These are phyloP conservation scores for Lactifluus pinguis DNA, from an alignment of 768 basidiomycete species.

Conservation along the genomic window DNA sequence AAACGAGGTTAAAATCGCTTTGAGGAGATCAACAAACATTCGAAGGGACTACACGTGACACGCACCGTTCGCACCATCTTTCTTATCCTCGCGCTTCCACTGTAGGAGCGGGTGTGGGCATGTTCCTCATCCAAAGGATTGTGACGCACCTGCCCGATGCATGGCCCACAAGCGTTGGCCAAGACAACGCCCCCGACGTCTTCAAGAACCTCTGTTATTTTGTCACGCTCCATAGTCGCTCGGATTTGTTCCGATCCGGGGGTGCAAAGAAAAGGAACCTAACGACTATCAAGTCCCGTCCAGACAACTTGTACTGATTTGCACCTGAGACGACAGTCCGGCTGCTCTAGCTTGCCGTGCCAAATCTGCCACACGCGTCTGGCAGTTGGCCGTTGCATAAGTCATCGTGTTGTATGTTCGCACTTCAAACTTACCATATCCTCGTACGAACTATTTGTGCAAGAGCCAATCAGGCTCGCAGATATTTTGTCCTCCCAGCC, in stretches of 20 bases:
- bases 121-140: slow-evolving; percentile 1
- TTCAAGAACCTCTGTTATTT: slow-evolving; percentile 71
- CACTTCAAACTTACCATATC: slow-evolving; percentile 57
- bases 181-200: slow-evolving; percentile 90
- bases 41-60: slow-evolving; percentile 1
- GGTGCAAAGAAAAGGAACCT: slow-evolving; percentile 82
- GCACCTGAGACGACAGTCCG: slow-evolving; percentile 68
- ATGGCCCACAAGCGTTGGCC: slow-evolving; percentile 97
- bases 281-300: background rate
- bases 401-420: background rate
- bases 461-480: slow-evolving; percentile 92
- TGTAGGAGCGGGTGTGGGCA: slow-evolving; percentile 23
- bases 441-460: slow-evolving; percentile 97
- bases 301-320: background rate
- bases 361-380: slow-evolving; percentile 89
- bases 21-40: slow-evolving; percentile 2
- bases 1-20: slow-evolving; percentile 95
- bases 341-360: slow-evolving; percentile 81
- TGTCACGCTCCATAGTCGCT: slow-evolving; percentile 94
- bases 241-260: slow-evolving; percentile 94
- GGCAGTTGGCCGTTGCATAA: slow-evolving; percentile 7
- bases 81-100: slow-evolving; percentile 90
- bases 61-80: slow-evolving; percentile 85
- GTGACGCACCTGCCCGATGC: slow-evolving; percentile 76
- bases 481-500: slow-evolving; percentile 93